Evolutionary conservation across 768 basidiomycete genomes (phyloP).

Genomic region (Tricholoma saponaceum): DNA sequence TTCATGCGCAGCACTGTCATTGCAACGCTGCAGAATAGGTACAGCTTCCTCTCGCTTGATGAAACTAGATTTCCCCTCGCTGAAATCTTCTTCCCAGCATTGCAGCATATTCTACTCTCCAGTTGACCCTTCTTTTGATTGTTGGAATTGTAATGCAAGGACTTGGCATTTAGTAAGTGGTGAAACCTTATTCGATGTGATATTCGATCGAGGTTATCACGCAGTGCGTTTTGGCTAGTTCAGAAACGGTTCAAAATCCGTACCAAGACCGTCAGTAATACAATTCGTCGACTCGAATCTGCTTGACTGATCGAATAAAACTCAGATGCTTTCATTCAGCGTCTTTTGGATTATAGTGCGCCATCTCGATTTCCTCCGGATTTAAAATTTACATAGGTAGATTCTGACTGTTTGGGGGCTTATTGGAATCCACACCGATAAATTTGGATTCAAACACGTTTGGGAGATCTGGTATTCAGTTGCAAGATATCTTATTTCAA

Average conservation of each 20-base stretch:
- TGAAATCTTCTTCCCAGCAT: conserved; percentile 35
- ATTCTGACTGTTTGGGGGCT: conserved; percentile 71
- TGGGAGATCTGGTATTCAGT: conserved; percentile 71
- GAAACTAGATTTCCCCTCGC: neutral
- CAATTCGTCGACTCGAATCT: neutral
- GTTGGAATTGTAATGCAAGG: conserved; percentile 64
- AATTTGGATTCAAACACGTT: conserved; percentile 77
- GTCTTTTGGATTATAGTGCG: conserved; percentile 67
- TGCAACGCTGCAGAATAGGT: conserved; percentile 70
- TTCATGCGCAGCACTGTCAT: conserved; percentile 54
- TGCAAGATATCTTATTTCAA: neutral
- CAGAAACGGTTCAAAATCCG: conserved; percentile 61
- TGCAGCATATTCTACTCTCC: conserved; percentile 68
- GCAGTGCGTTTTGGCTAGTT: conserved; percentile 62
- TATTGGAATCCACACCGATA: conserved; percentile 68
- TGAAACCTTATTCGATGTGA: neutral
- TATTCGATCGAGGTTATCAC: neutral
- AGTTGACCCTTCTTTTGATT: conserved; percentile 62
- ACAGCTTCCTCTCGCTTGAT: neutral
- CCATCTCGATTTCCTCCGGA: neutral
- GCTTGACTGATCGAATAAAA: neutral
- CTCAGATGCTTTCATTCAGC: conserved; percentile 68
- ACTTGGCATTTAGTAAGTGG: conserved; percentile 61
- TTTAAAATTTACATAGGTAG: conserved; percentile 23
- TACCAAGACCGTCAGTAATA: conserved; percentile 52